A percentile compares a stretch with the other conserved stretches of the same genome.
phyloP scores from a whole-genome alignment of 139 green algal genomes.

The Chara braunii region DNA sequence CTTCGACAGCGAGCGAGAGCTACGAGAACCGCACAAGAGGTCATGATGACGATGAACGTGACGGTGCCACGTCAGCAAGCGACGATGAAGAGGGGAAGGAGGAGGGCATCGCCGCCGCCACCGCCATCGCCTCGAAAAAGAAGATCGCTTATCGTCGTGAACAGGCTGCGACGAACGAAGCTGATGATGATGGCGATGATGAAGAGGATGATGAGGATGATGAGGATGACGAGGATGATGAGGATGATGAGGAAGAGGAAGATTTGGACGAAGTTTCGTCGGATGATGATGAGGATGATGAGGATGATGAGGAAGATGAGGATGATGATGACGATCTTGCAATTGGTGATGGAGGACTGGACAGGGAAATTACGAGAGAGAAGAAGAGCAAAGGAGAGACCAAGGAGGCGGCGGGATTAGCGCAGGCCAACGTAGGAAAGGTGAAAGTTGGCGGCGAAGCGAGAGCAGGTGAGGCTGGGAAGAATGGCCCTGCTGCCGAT shows the following conservation, averaged over 20 bases:
- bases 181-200: neutral
- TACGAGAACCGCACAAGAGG: no score
- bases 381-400: no score
- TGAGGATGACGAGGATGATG: constrained; percentile 2
- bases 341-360: neutral
- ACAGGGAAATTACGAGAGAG: neutral
- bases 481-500: no score
- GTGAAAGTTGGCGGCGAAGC: no score
- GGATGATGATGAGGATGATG: constrained; percentile 8
- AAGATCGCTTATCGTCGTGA: neutral
- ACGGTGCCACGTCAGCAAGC: neutral
- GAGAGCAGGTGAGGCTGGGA: no score
- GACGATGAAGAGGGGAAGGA: constrained; percentile 1
- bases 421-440: no score
- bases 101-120: neutral
- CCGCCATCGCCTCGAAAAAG: neutral
- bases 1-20: no score
- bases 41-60: neutral
- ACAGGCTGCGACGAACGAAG: neutral
- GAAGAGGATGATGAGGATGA: constrained; percentile 13
- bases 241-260: constrained; percentile 15
- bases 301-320: constrained; percentile 21
- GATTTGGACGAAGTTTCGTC: neutral
- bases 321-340: neutral
- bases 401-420: no score